Evolutionary conservation across 345 rosid genomes (phyloP), one percentile per base, ranked within the genome.

Genomic region (Iberis pinnata): DNA sequence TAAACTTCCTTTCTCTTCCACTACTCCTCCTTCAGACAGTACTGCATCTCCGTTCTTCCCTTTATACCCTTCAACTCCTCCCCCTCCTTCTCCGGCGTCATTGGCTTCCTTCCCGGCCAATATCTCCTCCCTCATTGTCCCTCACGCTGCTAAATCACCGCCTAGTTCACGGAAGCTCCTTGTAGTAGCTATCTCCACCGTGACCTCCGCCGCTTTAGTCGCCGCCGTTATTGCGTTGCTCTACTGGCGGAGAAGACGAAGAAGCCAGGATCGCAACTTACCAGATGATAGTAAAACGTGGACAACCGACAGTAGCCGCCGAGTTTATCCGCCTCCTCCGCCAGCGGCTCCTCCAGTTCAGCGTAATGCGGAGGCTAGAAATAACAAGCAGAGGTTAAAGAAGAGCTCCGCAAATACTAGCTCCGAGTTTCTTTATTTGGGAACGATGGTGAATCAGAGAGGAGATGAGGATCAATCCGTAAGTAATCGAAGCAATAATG

Each of bases 81-180:
- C 96, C 6, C 95, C 95, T 29, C 81, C 87, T 4, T 52, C 89
- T 38, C 84, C 96, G 0, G 62, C 84, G 3, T 33, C 77, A 2
- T 82, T 76, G 51, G 95, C 88, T 16, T 82, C 98, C 22, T 90
- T 87, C 64, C 98, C 98, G 0, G 98, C 95, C 43, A 90, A 90
- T 53, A 82, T 90, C 67, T 87, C 96, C 67, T 80, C 94, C 36
- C 81, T 92, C 8, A 75, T 73, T 70, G 80, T 92, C 43, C 97
- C 97, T 8, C 79, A 73, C 58, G 65, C 88, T 18, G 38, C 78
- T 15, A 39, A 58, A 11, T 72, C 83, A 10, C 80, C 78, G 7
- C 64, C 58, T 38, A 42, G 5, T 39, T 77, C 95, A 53, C 49
- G 26, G 0, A 81, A 78, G 18, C 81, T 78, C 52, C 69, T 83